Percentiles rank a stretch among this genome's conserved stretches.
Conservation (phyloP, 2,329 filamentous ascomycete genomes). For the Penicillium hesseltinei region DNA sequence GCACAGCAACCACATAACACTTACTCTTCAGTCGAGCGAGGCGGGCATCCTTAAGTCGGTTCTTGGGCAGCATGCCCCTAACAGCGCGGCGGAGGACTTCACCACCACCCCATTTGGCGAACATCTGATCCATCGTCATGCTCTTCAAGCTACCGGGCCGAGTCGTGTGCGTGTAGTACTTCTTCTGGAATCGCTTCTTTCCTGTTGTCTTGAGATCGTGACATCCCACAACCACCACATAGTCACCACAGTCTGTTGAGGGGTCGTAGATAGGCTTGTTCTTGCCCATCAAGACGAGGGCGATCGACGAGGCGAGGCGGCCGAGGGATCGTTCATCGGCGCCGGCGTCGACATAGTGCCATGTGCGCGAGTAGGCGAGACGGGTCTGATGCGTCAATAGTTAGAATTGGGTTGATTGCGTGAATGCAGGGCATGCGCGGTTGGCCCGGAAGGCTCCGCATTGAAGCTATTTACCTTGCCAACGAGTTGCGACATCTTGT, state of each 20-base stretch:
- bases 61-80: constrained; percentile 97
- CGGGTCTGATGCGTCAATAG: constrained; percentile 64
- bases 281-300: constrained; percentile 90
- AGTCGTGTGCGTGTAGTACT: constrained; percentile 93
- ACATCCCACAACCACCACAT: constrained; percentile 92
- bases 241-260: constrained; percentile 97
- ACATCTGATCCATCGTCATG: constrained; percentile 92
- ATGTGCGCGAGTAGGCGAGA: constrained; percentile 92
- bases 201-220: constrained; percentile 83
- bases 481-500: constrained; percentile 46
- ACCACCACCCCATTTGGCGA: constrained; percentile 88
- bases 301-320: constrained; percentile 83
- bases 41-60: constrained; percentile 81
- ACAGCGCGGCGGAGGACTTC: constrained; percentile 92
- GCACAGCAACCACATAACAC: constrained; percentile 22
- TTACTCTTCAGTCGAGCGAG: constrained; percentile 78
- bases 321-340: constrained; percentile 75
- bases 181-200: constrained; percentile 89
- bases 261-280: constrained; percentile 98
- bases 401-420: neutral
- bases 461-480: constrained; percentile 39
- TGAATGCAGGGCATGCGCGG: neutral
- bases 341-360: constrained; percentile 83
- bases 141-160: constrained; percentile 80
- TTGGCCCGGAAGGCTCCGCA: constrained; percentile 9